Percentiles rank a stretch among this genome's conserved stretches.
Conservation (phyloP, 2,329 filamentous ascomycete genomes). For the Pezicula carpinea region DNA sequence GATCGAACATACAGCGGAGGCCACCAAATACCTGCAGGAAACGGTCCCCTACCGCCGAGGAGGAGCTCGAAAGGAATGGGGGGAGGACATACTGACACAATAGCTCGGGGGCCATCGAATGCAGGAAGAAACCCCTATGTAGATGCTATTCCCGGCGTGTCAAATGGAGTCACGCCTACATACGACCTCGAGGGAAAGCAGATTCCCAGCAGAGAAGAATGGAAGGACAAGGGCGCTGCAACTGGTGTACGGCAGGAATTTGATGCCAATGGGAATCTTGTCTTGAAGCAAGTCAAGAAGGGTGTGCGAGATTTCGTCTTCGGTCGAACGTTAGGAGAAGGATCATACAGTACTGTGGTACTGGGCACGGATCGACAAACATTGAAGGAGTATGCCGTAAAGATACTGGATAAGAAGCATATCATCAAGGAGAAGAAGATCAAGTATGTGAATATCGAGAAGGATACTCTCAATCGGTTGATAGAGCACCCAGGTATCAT, state of each 20-base stretch:
- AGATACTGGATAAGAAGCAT: constrained; percentile 95
- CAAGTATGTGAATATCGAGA: constrained; percentile 99
- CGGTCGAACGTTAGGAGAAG: constrained; percentile 84
- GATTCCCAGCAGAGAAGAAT: constrained; percentile 75
- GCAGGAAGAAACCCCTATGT: background rate
- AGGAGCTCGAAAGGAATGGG: constrained; percentile 70
- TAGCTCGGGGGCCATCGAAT: constrained; percentile 18
- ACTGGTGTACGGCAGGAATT: constrained; percentile 76
- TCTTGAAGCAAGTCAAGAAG: constrained; percentile 86
- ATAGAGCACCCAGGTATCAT: constrained; percentile 97
- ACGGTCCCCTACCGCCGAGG: constrained; percentile 66
- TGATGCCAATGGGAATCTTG: constrained; percentile 76
- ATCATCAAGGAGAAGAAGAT: constrained; percentile 99
- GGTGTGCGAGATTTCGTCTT: constrained; percentile 97
- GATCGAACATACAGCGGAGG: constrained; percentile 63
- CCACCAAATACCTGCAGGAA: constrained; percentile 44
- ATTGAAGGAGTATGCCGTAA: constrained; percentile 94
- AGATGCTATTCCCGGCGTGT: background rate
- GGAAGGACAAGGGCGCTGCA: constrained; percentile 93
- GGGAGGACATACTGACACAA: constrained; percentile 42
- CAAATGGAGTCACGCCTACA: constrained; percentile 31
- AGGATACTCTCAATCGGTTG: constrained; percentile 91
- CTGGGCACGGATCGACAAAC: constrained; percentile 91
- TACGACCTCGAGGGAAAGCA: constrained; percentile 54
- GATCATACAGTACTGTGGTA: constrained; percentile 95